Evolutionary conservation across 768 basidiomycete species (phyloP).

Genomic region (Mycena vulgaris): DNA sequence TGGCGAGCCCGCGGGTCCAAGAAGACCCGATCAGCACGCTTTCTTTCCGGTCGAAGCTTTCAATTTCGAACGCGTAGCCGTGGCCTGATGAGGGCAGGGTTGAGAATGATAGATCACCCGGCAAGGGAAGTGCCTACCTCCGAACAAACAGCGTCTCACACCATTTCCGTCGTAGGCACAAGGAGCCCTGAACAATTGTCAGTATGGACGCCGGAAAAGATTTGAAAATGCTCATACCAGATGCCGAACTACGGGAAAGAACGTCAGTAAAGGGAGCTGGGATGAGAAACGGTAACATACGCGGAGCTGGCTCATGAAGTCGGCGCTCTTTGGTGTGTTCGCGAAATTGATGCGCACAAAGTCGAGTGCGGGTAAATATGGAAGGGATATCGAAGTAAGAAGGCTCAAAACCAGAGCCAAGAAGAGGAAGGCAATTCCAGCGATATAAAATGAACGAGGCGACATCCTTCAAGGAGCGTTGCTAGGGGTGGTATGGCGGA

Average conservation of each 20-base stretch:
- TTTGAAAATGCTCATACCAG: conserved; percentile 63
- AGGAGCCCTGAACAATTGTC: conserved; percentile 64
- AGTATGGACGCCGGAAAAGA: background rate
- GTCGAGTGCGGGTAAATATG: conserved; percentile 76
- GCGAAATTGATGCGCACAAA: conserved; percentile 71
- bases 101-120: background rate
- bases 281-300: conserved; percentile 52
- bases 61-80: conserved; percentile 67
- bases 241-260: conserved; percentile 70
- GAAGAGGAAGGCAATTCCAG: conserved; percentile 69
- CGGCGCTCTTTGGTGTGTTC: conserved; percentile 41
- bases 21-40: conserved; percentile 64
- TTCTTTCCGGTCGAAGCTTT: conserved; percentile 42
- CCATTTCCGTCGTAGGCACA: conserved; percentile 66
- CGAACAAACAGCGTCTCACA: conserved; percentile 61
- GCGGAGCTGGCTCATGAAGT: conserved; percentile 61
- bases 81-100: conserved; percentile 54
- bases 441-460: conserved; percentile 69
- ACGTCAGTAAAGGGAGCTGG: conserved; percentile 8
- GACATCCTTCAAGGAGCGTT: conserved; percentile 34
- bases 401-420: conserved; percentile 76
- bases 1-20: conserved; percentile 82
- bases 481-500: conserved; percentile 6
- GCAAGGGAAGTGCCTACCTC: conserved; percentile 54
- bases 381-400: conserved; percentile 79